These are phyloP conservation scores for Chlorella sp. DNA, from an alignment of 139 green algal species.

Conservation along the genomic window DNA sequence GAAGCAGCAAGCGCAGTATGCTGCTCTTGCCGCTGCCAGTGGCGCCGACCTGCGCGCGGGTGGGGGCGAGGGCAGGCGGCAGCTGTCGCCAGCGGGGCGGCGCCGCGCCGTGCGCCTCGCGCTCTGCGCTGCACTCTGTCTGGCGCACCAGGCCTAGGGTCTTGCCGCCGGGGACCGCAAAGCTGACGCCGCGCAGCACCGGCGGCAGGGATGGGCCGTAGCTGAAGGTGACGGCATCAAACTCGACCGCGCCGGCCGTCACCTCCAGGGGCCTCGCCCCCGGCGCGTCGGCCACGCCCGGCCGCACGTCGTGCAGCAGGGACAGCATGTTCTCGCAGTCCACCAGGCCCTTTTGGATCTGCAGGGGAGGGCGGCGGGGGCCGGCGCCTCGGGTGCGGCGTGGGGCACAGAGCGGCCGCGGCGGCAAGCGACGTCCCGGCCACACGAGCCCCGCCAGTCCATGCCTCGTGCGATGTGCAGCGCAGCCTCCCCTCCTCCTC, in stretches of 20 bases:
- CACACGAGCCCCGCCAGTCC: too few relatives aligned
- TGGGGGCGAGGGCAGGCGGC: too few relatives aligned
- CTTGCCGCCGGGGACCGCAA: constrained; percentile 53
- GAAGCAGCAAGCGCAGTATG: constrained; percentile 79
- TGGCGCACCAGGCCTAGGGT: constrained; percentile 76
- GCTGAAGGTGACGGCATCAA: constrained; percentile 67
- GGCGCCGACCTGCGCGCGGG: too few relatives aligned
- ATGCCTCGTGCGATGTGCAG: background rate
- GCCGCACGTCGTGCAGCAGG: constrained; percentile 53
- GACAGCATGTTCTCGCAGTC: constrained; percentile 85
- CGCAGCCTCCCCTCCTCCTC: background rate
- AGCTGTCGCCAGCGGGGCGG: too few relatives aligned
- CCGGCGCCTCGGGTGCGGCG: too few relatives aligned
- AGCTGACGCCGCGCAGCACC: constrained; percentile 62
- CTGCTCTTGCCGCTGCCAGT: constrained; percentile 93
- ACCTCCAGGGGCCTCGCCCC: constrained; percentile 54
- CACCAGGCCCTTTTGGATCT: constrained; percentile 72
- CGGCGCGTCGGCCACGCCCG: constrained; percentile 58
- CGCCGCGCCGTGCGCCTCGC: too few relatives aligned
- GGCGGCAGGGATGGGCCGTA: background rate
- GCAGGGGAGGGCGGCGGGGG: background rate
- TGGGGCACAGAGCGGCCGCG: background rate
- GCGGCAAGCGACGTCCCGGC: background rate
- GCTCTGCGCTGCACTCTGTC: too few relatives aligned
- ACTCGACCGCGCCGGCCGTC: constrained; percentile 37